Conservation (phyloP, 1,284 basidiomycete species). For the Stereum hirsutum region DNA sequence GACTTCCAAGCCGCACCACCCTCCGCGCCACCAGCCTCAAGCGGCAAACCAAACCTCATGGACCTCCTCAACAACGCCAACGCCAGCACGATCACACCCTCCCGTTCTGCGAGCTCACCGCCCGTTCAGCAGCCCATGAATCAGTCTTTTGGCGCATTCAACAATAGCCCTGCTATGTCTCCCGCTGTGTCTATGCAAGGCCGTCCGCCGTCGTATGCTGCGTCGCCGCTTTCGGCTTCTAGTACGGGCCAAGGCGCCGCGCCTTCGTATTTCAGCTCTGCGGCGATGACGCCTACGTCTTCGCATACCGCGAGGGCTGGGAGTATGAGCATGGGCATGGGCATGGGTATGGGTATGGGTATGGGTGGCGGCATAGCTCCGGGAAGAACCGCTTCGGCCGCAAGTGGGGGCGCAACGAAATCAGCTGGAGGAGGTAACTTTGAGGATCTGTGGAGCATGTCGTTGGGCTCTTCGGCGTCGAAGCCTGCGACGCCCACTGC, state of each 20-base stretch:
- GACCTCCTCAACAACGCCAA: conserved; percentile 31
- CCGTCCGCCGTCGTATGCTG: no score
- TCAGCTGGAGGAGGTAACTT: conserved; percentile 41
- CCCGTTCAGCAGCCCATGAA: conserved; percentile 6
- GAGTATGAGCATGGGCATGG: not conserved
- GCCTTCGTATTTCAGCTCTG: no score
- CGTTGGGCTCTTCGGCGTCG: conserved; percentile 41
- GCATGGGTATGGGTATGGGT: conserved; percentile 2
- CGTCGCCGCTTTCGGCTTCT: conserved; percentile 1
- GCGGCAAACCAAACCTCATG: conserved; percentile 38
- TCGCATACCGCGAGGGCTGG: no score
- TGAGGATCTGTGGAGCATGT: conserved; percentile 88
- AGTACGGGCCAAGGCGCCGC: not conserved
- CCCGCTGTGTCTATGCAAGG: no score
- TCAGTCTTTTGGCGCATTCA: conserved; percentile 6
- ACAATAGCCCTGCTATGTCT: no score
- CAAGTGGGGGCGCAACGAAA: conserved; percentile 19
- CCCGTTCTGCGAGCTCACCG: conserved; percentile 15
- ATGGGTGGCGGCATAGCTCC: not conserved
- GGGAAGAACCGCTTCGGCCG: not conserved
- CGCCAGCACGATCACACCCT: conserved; percentile 6
- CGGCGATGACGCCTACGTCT: no score
- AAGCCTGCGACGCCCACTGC: conserved; percentile 15
- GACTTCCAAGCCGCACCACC: conserved; percentile 83
- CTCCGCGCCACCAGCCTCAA: conserved; percentile 7